phyloP scores from a whole-genome alignment of 2,329 filamentous ascomycete genomes.

The Hymenoscyphus infarciens region DNA sequence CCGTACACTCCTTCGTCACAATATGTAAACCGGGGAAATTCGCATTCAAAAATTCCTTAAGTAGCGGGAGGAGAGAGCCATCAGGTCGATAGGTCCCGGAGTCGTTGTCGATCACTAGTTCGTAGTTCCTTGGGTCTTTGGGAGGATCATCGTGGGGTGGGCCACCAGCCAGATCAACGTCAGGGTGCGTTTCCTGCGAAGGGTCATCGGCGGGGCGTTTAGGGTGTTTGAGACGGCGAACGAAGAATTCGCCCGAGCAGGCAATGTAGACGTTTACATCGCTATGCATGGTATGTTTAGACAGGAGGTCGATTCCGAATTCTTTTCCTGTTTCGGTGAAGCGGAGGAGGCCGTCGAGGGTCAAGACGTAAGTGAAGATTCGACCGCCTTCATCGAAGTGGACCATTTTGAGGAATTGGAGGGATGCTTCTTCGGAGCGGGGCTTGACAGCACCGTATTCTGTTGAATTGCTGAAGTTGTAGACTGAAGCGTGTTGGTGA shows the following conservation, averaged over 20 bases:
- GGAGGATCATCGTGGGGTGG: slow-evolving; percentile 45
- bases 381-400: slow-evolving; percentile 84
- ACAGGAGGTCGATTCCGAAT: slow-evolving; percentile 88
- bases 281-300: slow-evolving; percentile 96
- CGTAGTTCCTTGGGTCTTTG: slow-evolving; percentile 58
- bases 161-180: slow-evolving; percentile 45
- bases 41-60: slow-evolving; percentile 65
- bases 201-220: slow-evolving; percentile 41
- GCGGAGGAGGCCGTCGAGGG: slow-evolving; percentile 78
- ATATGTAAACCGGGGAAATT: slow-evolving; percentile 79
- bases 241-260: slow-evolving; percentile 89
- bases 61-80: slow-evolving; percentile 65
- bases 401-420: slow-evolving; percentile 79
- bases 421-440: slow-evolving; percentile 66
- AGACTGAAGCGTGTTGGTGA: slow-evolving; percentile 84
- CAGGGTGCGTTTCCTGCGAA: slow-evolving; percentile 51
- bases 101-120: slow-evolving; percentile 92
- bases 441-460: slow-evolving; percentile 65
- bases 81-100: slow-evolving; percentile 91
- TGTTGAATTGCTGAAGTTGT: slow-evolving; percentile 80
- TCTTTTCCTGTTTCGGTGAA: slow-evolving; percentile 97
- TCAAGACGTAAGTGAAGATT: slow-evolving; percentile 89
- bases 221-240: slow-evolving; percentile 63
- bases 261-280: slow-evolving; percentile 89
- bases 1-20: slow-evolving; percentile 72